Evolutionary conservation across 2,329 filamentous ascomycete genomes (phyloP).

Genomic region (Albifimbria verrucaria): DNA sequence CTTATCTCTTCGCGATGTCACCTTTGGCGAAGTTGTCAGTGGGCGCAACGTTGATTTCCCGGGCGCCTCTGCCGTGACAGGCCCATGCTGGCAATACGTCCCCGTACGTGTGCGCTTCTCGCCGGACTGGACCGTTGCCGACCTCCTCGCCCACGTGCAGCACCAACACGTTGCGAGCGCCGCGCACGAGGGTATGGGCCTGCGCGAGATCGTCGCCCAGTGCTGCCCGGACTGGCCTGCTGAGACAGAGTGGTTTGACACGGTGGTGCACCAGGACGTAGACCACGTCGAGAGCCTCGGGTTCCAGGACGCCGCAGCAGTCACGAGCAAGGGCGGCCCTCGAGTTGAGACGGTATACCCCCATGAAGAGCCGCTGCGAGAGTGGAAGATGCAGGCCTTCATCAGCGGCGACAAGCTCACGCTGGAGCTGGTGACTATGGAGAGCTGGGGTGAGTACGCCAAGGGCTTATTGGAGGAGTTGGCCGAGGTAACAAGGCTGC

Average conservation of each 20-base stretch:
- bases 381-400: slow-evolving; percentile 62
- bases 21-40: slow-evolving; percentile 64
- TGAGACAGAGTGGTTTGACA: slow-evolving; percentile 45
- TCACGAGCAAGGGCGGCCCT: slow-evolving; percentile 20
- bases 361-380: slow-evolving; percentile 50
- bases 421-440: slow-evolving; percentile 58
- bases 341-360: slow-evolving; percentile 58
- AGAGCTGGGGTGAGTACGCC: slow-evolving; percentile 52
- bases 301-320: slow-evolving; percentile 32
- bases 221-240: slow-evolving; percentile 42
- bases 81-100: slow-evolving; percentile 66
- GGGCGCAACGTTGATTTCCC: slow-evolving; percentile 59
- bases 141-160: slow-evolving; percentile 52
- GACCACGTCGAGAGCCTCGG: slow-evolving; percentile 56
- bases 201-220: slow-evolving; percentile 46
- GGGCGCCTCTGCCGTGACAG: slow-evolving; percentile 54
- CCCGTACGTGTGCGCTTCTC: slow-evolving; percentile 59
- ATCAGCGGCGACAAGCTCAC: slow-evolving; percentile 47
- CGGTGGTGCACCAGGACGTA: slow-evolving; percentile 57
- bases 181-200: slow-evolving; percentile 51
- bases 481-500: slow-evolving; percentile 22
- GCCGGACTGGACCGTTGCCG: slow-evolving; percentile 44
- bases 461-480: slow-evolving; percentile 48
- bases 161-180: slow-evolving; percentile 55
- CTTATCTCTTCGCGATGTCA: slow-evolving; percentile 50